phyloP scores from a whole-genome alignment of 495 filamentous ascomycete genomes.

The Chaetomium tenue region DNA sequence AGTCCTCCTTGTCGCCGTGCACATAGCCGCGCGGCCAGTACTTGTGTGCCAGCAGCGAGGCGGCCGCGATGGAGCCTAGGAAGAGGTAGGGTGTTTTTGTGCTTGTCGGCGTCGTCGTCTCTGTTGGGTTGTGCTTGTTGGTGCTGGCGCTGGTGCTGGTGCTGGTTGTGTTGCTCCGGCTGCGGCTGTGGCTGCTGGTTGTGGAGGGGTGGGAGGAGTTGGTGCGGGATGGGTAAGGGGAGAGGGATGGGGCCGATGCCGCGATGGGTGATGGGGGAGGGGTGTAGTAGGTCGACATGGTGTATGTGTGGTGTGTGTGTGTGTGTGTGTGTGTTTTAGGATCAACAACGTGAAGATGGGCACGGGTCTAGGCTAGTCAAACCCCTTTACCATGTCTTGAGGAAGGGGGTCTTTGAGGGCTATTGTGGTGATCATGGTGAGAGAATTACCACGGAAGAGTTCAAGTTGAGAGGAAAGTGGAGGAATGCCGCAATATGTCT shows the following conservation, averaged over 20 bases:
- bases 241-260: background rate
- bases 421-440: background rate
- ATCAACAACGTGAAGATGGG: background rate
- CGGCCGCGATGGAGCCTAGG: constrained; percentile 41
- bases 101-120: background rate
- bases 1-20: constrained; percentile 43
- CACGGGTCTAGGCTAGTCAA: background rate
- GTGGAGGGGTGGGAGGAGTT: constrained; percentile 14
- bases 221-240: constrained; percentile 9
- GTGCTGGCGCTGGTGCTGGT: background rate
- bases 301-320: background rate
- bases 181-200: background rate
- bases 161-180: background rate
- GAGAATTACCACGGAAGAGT: constrained; percentile 1
- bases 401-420: background rate
- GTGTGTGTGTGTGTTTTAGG: background rate
- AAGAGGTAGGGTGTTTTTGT: constrained; percentile 39
- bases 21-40: constrained; percentile 44
- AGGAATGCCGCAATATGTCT: background rate
- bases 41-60: constrained; percentile 39
- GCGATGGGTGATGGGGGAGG: constrained; percentile 16
- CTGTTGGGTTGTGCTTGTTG: constrained; percentile 16
- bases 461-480: background rate
- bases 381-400: no score
- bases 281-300: constrained; percentile 23